Conservation (phyloP, 2,329 filamentous ascomycete genomes). For the Xylariales sp. region DNA sequence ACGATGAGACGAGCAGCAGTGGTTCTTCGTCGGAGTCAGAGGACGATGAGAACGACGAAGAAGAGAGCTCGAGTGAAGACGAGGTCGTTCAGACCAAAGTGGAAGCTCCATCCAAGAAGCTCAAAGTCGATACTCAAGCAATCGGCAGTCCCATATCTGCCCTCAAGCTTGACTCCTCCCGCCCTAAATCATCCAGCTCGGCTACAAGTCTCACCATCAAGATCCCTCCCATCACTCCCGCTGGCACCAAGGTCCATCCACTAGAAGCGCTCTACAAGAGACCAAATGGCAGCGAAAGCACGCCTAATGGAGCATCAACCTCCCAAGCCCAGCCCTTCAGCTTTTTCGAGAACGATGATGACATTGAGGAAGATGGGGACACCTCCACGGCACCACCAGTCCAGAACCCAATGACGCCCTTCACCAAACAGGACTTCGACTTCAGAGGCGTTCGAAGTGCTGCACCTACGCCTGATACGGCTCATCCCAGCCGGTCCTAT, state of each 20-base stretch:
- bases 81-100: slow-evolving; percentile 14
- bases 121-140: slow-evolving; percentile 15
- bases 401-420: slow-evolving; percentile 72
- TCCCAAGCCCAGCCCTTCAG: slow-evolving; percentile 61
- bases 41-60: slow-evolving; percentile 15
- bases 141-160: slow-evolving; percentile 15
- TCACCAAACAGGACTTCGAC: slow-evolving; percentile 72
- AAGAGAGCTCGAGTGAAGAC: slow-evolving; percentile 16
- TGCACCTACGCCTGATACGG: slow-evolving; percentile 92
- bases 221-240: slow-evolving; percentile 44
- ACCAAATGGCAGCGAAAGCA: slow-evolving; percentile 39
- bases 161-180: slow-evolving; percentile 27
- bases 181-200: slow-evolving; percentile 48
- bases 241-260: slow-evolving; percentile 63
- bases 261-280: slow-evolving; percentile 91
- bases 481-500: slow-evolving; percentile 64
- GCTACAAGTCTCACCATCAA: slow-evolving; percentile 49
- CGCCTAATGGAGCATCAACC: slow-evolving; percentile 28
- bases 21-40: slow-evolving; percentile 27
- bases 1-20: slow-evolving; percentile 32
- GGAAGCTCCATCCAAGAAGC: slow-evolving; percentile 13
- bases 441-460: slow-evolving; percentile 75
- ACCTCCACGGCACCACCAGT: slow-evolving; percentile 11
- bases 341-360: slow-evolving; percentile 63
- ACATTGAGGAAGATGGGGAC: slow-evolving; percentile 32